Base-by-base conservation (phyloP, 179 eudicot genomes). In the Beta lomatogona region DNA sequence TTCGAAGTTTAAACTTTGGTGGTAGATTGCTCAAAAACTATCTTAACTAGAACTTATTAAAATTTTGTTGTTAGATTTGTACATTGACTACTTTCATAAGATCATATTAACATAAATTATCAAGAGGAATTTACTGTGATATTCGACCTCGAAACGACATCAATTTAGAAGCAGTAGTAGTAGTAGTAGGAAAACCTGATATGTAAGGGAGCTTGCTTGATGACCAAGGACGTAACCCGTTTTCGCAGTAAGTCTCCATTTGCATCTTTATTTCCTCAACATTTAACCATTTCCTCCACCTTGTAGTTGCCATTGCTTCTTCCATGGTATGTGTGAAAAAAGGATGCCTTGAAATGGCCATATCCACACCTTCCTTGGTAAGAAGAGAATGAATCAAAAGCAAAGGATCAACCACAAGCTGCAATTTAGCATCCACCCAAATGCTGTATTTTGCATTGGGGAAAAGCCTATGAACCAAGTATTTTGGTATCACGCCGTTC, bases 241-340 rank as follows among this genome's bases (percentile, higher is more conserved):
- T 85, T 50, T 90, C 90, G 83, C 99, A 95, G 61, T 95, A 95
- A 0, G 90, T 90, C 87, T 92, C 98, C 89, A 95, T 91, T 81
- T 94, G 99, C 61, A 28, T 77, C 88, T 81, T 90, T 75, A 95
- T 86, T 14, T 77, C 91, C 55, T 95, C 90, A 61, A 95, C 86
- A 86, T 95, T 92, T 83, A 84, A 79, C 98, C 97, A 94, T 81
- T 94, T 95, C 82, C 88, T 91, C 99, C 99, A 95, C 81, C 99
- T 86, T 4, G 97, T 91, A 16, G 98, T 95, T 0, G 98, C 98
- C 92, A 91, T 88, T 6, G 99, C 98, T 80, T 94, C 99, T 69
- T 95, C 99, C 97, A 95, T 88, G 4, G 99, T 94, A 82, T 94
- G 93, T 52, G 81, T 41, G 41, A 88, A 94, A 74, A 71, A 86